These are phyloP conservation scores for Proteromonas lacertae DNA, from an alignment of 352 stramenopile species.

Conservation along the genomic window DNA sequence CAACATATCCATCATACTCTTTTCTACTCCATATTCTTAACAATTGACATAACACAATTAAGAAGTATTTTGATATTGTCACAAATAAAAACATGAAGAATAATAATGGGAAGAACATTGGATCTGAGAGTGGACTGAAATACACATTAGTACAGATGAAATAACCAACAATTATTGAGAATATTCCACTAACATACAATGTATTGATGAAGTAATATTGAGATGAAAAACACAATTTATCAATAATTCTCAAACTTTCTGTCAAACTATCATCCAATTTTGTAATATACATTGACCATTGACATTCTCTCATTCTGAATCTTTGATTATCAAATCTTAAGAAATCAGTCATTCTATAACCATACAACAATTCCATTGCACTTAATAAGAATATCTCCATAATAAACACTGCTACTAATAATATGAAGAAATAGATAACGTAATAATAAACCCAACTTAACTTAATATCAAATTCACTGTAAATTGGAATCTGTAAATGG, in stretches of 20 bases:
- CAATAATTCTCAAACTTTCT: constrained; percentile 50
- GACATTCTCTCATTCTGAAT: constrained; percentile 54
- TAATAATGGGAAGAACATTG: constrained; percentile 45
- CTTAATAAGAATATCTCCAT: constrained; percentile 72
- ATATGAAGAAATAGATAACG: constrained; percentile 62
- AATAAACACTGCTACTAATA: constrained; percentile 66
- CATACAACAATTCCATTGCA: constrained; percentile 67
- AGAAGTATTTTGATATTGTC: constrained; percentile 21
- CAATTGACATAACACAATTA: constrained; percentile 19
- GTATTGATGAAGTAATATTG: constrained; percentile 48
- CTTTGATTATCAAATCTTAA: constrained; percentile 70
- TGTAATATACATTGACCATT: constrained; percentile 46
- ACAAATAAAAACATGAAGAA: constrained; percentile 30
- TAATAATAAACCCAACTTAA: constrained; percentile 23
- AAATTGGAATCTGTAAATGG: constrained; percentile 46
- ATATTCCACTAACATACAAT: constrained; percentile 35
- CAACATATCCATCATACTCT: constrained; percentile 55
- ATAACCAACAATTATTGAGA: constrained; percentile 55
- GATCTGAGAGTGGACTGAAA: constrained; percentile 66
- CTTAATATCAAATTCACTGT: constrained; percentile 45
- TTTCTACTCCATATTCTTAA: constrained; percentile 50
- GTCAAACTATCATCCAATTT: constrained; percentile 60
- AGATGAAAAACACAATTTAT: constrained; percentile 74
- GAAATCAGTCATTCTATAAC: constrained; percentile 88
- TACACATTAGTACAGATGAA: constrained; percentile 58